Evolutionary conservation across 371 early-diverging fungal genomes (phyloP), one percentile per base, ranked within the genome.

Genomic region (Fennellomyces sp.): DNA sequence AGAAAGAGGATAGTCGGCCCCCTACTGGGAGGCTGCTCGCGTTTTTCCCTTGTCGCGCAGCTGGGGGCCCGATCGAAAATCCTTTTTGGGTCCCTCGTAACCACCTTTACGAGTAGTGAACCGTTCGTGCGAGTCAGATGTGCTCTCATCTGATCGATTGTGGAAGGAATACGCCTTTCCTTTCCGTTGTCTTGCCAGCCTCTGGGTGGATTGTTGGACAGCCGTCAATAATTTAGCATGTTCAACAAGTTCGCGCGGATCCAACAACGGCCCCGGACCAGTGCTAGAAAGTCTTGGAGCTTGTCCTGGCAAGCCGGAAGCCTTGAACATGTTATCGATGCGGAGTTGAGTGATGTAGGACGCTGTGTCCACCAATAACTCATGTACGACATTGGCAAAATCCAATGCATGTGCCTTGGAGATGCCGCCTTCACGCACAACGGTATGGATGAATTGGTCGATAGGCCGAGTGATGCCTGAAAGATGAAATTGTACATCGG

Each of bases 391-490:
- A 19, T 50, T 50, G 15, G 31, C 27, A 19, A 50, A 50, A 28
- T 23, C 2, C 7, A 50, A 30, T 19, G 51, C 8, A 11, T 13
- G 6, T 6, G n/a, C 11, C 2, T 3, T 17, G 17, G 13, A 13
- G 1, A 50, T 30, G 26, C 15, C 7, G 7, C 21, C 10, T 2
- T 5, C 12, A 3, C 29, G 31, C 13, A 50, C 4, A 6, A 23
- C 21, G 12, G 26, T 17, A 29, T 50, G 51, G 0, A 28, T 25
- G 48, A 41, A 59, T 8, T 25, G 31, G 25, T 52, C 52, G 35
- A 59, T 3, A 5, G 59, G 52, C 5, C 51, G 52, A 11, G 59
- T 51, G 30, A 59, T 11, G 2, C 59, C 59, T 4, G 59, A 52
- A 15, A 59, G 52, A 13, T 42, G 35, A 41, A 27, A 59, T 45